Evolutionary conservation across 495 filamentous ascomycete genomes (phyloP).

Genomic region (Talaromyces stipitatus): DNA sequence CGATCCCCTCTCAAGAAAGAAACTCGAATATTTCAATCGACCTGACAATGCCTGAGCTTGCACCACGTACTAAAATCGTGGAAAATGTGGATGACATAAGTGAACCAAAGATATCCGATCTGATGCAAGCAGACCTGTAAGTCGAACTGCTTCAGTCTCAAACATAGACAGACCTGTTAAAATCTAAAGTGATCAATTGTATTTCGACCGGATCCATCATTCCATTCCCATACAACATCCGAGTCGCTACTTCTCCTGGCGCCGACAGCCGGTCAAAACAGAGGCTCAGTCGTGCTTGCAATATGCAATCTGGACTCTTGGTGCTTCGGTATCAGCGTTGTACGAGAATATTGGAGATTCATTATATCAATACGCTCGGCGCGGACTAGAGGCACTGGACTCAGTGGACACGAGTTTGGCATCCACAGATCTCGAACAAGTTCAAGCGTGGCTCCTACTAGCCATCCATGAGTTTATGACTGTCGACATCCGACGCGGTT

Average conservation of each 20-base stretch:
- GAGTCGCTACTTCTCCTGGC: slow-evolving; percentile 28
- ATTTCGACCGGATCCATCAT: slow-evolving; percentile 51
- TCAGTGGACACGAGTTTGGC: no score
- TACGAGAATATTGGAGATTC: slow-evolving; percentile 35
- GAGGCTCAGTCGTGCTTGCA: slow-evolving; percentile 35
- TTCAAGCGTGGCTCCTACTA: slow-evolving; percentile 44
- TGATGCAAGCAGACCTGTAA: slow-evolving; percentile 39
- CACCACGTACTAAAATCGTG: not conserved
- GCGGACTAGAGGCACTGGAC: slow-evolving; percentile 34
- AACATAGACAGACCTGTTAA: not conserved
- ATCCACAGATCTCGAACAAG: slow-evolving; percentile 12
- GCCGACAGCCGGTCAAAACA: slow-evolving; percentile 9
- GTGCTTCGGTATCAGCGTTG: slow-evolving; percentile 42
- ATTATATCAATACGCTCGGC: slow-evolving; percentile 39
- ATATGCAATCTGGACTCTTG: slow-evolving; percentile 49
- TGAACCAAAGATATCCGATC: not conserved
- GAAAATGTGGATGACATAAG: no score
- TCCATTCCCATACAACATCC: slow-evolving; percentile 48
- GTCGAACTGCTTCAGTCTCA: not conserved
- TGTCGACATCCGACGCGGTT: slow-evolving; percentile 31
- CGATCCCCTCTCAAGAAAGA: no score
- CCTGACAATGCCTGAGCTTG: no score
- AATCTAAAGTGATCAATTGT: slow-evolving; percentile 41
- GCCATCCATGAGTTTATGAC: slow-evolving; percentile 40
- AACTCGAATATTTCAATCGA: no score